A percentile compares a stretch with the other conserved stretches of the same genome.
Evolutionary conservation across 1,284 basidiomycete genomes (phyloP).

Genomic region (Cryptococcus amylolentus): DNA sequence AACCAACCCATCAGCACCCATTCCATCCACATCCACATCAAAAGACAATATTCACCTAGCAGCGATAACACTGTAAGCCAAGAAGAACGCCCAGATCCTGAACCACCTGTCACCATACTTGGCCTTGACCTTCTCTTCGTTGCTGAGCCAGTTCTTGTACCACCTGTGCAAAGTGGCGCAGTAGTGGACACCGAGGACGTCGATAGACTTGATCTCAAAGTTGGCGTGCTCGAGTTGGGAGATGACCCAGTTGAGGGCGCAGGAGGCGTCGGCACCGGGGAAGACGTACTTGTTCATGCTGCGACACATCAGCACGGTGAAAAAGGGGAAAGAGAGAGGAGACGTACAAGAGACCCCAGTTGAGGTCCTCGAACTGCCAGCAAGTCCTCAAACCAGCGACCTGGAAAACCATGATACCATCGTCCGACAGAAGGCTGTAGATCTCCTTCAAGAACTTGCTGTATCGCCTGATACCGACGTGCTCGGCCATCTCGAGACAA

Average conservation of each 20-base stretch:
- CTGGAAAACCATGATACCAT: conserved; percentile 92
- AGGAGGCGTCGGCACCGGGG: conserved; percentile 95
- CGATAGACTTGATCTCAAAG: conserved; percentile 94
- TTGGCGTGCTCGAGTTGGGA: conserved; percentile 72
- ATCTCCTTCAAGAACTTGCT: conserved; percentile 83
- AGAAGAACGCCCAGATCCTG: conserved; percentile 86
- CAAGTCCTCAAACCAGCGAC: conserved; percentile 88
- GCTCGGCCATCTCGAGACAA: conserved; percentile 98
- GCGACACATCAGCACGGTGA: not conserved
- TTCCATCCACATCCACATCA: not conserved
- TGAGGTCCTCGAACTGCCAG: conserved; percentile 98
- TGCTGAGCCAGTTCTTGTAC: conserved; percentile 92
- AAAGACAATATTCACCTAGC: conserved; percentile 12
- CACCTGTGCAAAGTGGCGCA: conserved; percentile 88
- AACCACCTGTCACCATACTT: conserved; percentile 91
- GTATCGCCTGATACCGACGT: conserved; percentile 94
- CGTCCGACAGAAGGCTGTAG: conserved; percentile 89
- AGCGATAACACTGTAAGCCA: conserved; percentile 69
- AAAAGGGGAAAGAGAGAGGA: not conserved
- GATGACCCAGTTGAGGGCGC: conserved; percentile 94
- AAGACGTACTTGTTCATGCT: conserved; percentile 95
- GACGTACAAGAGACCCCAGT: conserved; percentile 64
- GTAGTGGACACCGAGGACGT: conserved; percentile 96
- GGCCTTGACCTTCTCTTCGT: conserved; percentile 80
- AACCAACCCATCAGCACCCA: not conserved